These are phyloP conservation scores for Fusarium tuaranense DNA, from an alignment of 2,329 filamentous ascomycete genomes.

Conservation along the genomic window DNA sequence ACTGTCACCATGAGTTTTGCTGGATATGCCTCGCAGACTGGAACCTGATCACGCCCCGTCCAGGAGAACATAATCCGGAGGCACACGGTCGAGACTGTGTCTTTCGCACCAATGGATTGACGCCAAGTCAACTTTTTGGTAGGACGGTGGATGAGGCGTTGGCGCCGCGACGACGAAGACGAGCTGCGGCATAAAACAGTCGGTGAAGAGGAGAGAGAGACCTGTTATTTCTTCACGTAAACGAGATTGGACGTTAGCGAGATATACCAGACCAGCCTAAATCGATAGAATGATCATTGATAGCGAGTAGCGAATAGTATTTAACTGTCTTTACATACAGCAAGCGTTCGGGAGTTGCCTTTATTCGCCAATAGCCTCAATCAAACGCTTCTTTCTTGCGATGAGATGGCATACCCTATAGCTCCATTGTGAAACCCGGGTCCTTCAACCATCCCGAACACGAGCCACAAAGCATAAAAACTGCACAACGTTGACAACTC, in stretches of 20 bases:
- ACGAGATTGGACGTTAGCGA: not conserved
- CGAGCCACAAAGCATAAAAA: not conserved
- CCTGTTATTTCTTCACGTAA: too few species aligned
- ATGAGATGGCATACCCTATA: not conserved
- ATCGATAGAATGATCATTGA: not conserved
- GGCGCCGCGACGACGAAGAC: not conserved
- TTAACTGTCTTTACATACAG: not conserved
- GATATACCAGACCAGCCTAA: not conserved
- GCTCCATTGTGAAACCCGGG: not conserved
- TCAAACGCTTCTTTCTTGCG: too few species aligned
- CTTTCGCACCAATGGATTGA: slow-evolving; percentile 13
- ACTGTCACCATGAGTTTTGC: slow-evolving; percentile 20
- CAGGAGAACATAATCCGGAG: slow-evolving; percentile 4
- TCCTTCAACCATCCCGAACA: not conserved
- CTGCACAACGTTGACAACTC: not conserved
- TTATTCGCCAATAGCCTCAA: not conserved
- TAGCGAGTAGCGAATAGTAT: not conserved
- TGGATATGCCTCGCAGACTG: slow-evolving; percentile 27
- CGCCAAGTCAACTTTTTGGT: slow-evolving; percentile 12
- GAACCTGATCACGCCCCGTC: not conserved
- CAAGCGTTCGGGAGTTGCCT: not conserved
- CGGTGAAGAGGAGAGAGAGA: not conserved
- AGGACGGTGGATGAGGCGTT: not conserved
- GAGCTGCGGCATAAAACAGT: too few species aligned
- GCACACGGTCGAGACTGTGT: slow-evolving; percentile 11